Conservation (phyloP, 768 basidiomycete genomes). For the Leucosporidium yakuticum region DNA sequence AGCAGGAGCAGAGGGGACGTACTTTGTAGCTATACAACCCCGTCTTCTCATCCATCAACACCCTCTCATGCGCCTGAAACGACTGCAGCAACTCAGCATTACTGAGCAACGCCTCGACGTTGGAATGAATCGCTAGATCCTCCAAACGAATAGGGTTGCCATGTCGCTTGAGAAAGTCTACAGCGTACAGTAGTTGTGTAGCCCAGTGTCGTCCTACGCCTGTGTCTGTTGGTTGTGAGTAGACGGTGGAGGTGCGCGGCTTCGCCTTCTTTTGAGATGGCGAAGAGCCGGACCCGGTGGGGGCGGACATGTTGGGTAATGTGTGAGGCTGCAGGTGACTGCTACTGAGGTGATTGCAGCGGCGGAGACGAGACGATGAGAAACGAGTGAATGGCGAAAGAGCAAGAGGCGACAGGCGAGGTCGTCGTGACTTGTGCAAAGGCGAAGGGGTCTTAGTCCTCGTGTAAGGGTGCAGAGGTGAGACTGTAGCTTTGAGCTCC, state of each 20-base stretch:
- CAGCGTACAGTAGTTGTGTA: conserved; percentile 78
- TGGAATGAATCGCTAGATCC: conserved; percentile 75
- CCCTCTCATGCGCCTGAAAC: conserved; percentile 72
- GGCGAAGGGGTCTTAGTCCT: too few relatives aligned
- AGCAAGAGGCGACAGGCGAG: too few relatives aligned
- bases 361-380: too few relatives aligned
- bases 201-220: conserved; percentile 74
- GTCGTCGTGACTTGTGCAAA: too few relatives aligned
- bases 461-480: too few relatives aligned
- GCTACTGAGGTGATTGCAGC: too few relatives aligned
- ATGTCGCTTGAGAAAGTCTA: conserved; percentile 64
- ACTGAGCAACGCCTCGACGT: conserved; percentile 63
- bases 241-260: conserved; percentile 49
- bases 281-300: too few relatives aligned
- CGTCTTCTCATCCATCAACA: conserved; percentile 73
- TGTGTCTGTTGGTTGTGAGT: conserved; percentile 81
- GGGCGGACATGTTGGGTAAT: too few relatives aligned
- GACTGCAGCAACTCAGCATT: conserved; percentile 67
- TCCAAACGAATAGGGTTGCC: conserved; percentile 74
- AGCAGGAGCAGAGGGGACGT: conserved; percentile 38
- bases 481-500: too few relatives aligned
- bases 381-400: too few relatives aligned
- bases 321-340: too few relatives aligned
- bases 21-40: conserved; percentile 83
- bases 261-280: too few relatives aligned